phyloP scores from a whole-genome alignment of 345 rosid species.

The Xanthoceras sorbifolium region DNA sequence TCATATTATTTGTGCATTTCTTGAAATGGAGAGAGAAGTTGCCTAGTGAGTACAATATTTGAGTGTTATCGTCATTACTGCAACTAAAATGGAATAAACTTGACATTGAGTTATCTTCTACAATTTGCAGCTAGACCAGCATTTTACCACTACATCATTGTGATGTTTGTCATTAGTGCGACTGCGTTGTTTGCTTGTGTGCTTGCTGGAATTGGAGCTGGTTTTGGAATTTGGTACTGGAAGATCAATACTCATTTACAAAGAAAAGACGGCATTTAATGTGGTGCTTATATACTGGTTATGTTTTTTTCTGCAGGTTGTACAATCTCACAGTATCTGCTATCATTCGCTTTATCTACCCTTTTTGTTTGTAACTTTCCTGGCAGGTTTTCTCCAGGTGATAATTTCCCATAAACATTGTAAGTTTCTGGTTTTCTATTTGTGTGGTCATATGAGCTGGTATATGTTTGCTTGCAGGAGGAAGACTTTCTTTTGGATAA shows the following conservation, averaged over 20 bases:
- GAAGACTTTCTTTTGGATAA: slow-evolving; percentile 48
- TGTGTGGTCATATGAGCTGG: not conserved
- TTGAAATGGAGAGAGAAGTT: slow-evolving; percentile 47
- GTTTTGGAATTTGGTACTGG: slow-evolving; percentile 43
- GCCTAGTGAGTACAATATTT: slow-evolving; percentile 36
- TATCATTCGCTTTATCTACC: slow-evolving; percentile 48
- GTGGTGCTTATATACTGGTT: not conserved
- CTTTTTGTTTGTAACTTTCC: slow-evolving; percentile 34
- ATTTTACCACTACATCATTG: slow-evolving; percentile 40
- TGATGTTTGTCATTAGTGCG: slow-evolving; percentile 35
- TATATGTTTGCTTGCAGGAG: slow-evolving; percentile 23
- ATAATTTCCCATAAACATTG: not conserved
- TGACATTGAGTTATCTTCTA: not conserved
- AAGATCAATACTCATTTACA: not conserved
- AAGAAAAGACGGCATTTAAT: not conserved
- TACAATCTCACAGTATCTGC: slow-evolving; percentile 31
- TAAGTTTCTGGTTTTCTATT: not conserved
- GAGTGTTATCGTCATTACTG: not conserved
- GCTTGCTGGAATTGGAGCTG: slow-evolving; percentile 40
- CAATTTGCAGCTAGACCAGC: slow-evolving; percentile 41
- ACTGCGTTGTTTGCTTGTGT: slow-evolving; percentile 30
- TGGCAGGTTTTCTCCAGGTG: slow-evolving; percentile 53
- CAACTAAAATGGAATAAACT: not conserved
- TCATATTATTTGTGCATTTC: slow-evolving; percentile 42
- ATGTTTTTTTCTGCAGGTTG: slow-evolving; percentile 37